Percentiles rank a stretch among this genome's conserved stretches.
phyloP scores from a whole-genome alignment of 208 protist genomes.

The Naegleria gruberi region DNA sequence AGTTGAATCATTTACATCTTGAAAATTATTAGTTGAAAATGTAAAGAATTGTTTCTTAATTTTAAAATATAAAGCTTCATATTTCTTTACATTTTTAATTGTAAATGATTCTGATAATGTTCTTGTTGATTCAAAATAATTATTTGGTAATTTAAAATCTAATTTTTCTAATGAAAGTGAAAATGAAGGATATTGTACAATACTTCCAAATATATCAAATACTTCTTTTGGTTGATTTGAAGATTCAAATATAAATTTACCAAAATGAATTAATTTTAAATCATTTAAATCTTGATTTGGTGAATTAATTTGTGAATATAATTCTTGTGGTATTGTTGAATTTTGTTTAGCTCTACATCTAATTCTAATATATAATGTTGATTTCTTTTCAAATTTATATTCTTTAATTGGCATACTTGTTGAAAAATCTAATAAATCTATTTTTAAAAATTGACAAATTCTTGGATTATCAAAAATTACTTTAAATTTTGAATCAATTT shows the following conservation, averaged over 20 bases:
- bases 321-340: not conserved
- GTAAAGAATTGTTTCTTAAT: too few relatives aligned
- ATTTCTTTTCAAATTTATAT: not conserved
- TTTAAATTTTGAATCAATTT: not conserved
- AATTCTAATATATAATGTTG: not conserved
- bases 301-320: not conserved
- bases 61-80: not conserved
- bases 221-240: not conserved
- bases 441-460: constrained; percentile 1
- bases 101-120: not conserved
- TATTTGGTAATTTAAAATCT: not conserved
- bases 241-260: not conserved
- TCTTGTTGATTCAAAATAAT: too few relatives aligned
- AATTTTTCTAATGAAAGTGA: not conserved
- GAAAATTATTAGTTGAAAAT: not conserved
- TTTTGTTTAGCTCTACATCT: not conserved
- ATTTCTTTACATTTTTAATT: not conserved
- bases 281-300: not conserved
- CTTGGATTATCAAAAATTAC: not conserved
- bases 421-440: not conserved
- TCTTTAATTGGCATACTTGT: not conserved
- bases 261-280: not conserved
- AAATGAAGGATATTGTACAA: not conserved
- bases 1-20: too few relatives aligned
- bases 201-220: not conserved